Conservation (phyloP, 805 yeast species). For the Metschnikowia chrysomelidarum region DNA sequence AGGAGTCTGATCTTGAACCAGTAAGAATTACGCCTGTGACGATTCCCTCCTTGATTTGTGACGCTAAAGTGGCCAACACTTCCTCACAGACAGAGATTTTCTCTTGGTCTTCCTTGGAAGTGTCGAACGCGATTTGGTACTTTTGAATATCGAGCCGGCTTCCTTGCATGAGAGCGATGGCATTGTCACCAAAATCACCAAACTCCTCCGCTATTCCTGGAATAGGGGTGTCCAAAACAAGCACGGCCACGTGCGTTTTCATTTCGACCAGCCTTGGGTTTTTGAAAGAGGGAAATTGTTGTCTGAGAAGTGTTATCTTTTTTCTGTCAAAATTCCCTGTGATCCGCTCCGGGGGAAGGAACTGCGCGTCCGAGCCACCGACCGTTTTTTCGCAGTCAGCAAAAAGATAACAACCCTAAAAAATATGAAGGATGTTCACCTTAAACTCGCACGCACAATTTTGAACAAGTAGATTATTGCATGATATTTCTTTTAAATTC, state of each 20-base stretch:
- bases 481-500: too few relatives aligned
- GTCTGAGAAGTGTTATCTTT: too few relatives aligned
- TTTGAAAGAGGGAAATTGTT: too few relatives aligned
- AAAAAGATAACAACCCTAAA: too few relatives aligned
- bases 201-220: constrained; percentile 26
- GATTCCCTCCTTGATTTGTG: constrained; percentile 24
- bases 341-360: too few relatives aligned
- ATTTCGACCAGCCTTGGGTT: constrained; percentile 10
- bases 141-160: constrained; percentile 25
- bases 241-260: constrained; percentile 36
- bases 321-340: too few relatives aligned
- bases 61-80: constrained; percentile 20
- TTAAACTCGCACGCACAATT: too few relatives aligned
- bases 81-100: constrained; percentile 8
- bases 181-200: constrained; percentile 57
- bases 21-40: constrained; percentile 48
- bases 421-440: too few relatives aligned
- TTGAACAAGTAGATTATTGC: too few relatives aligned
- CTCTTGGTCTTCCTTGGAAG: constrained; percentile 10
- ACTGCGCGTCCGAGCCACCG: too few relatives aligned
- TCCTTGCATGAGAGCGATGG: constrained; percentile 28
- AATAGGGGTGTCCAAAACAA: constrained; percentile 41
- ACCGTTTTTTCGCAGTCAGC: too few relatives aligned
- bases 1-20: constrained; percentile 52
- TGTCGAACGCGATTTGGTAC: constrained; percentile 36